Conservation (phyloP, 768 basidiomycete genomes). For the Leucosporidium yakuticum region DNA sequence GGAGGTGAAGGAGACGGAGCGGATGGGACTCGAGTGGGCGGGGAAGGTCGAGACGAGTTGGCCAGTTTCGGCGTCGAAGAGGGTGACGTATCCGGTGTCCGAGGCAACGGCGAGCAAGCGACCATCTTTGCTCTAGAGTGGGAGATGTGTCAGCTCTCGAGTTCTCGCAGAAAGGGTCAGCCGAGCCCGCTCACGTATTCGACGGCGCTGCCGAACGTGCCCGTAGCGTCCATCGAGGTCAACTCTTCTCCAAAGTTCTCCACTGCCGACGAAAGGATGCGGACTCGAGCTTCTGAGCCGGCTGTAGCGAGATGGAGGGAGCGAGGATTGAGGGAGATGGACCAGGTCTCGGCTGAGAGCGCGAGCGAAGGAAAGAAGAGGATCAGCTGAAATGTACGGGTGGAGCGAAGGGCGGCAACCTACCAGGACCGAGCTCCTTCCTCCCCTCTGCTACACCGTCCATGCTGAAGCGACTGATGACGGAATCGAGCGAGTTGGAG, state of each 20-base stretch:
- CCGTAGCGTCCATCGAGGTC: constrained; percentile 18
- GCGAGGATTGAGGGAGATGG: constrained; percentile 26
- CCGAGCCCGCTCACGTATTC: constrained; percentile 18
- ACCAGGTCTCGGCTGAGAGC: constrained; percentile 28
- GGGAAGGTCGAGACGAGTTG: constrained; percentile 33
- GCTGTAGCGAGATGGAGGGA: constrained; percentile 16
- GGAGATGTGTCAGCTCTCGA: too few relatives aligned
- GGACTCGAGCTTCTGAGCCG: constrained; percentile 17
- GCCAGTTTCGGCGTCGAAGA: constrained; percentile 29
- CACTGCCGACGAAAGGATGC: constrained; percentile 12
- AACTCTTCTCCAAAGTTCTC: constrained; percentile 32
- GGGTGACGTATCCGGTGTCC: constrained; percentile 28
- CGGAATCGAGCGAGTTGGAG: constrained; percentile 29
- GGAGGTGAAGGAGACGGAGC: constrained; percentile 33
- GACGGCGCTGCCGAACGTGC: constrained; percentile 21
- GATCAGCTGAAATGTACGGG: background rate
- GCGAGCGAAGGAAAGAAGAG: too few relatives aligned
- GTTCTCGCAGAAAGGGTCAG: background rate
- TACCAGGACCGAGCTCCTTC: constrained; percentile 31
- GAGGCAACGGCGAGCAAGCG: constrained; percentile 21
- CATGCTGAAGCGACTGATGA: constrained; percentile 24
- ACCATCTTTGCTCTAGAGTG: constrained; percentile 12
- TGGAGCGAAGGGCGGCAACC: background rate
- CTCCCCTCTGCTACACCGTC: constrained; percentile 25
- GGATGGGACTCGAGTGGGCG: constrained; percentile 33